Conservation (phyloP, 768 basidiomycete genomes). For the Boletus pseudopeckii region DNA sequence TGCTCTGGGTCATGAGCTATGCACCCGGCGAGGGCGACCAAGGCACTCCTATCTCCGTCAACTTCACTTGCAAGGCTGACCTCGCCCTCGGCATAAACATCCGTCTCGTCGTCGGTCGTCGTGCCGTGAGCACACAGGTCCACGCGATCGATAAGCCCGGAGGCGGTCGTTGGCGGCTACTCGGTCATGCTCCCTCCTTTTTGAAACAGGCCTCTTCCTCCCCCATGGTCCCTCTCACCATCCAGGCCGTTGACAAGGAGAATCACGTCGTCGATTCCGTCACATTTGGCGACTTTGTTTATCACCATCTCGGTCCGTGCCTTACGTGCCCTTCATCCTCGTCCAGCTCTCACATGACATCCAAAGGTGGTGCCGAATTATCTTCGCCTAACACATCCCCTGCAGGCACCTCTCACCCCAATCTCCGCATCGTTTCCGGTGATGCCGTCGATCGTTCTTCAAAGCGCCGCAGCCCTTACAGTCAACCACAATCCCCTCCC, state of each 20-base stretch:
- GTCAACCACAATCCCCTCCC: slow-evolving; percentile 39
- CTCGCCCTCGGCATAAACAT: slow-evolving; percentile 45
- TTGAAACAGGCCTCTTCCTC: slow-evolving; percentile 37
- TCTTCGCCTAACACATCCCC: not conserved
- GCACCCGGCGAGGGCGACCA: slow-evolving; percentile 60
- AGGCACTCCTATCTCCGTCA: slow-evolving; percentile 61
- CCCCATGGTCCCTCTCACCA: slow-evolving; percentile 50
- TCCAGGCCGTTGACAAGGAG: slow-evolving; percentile 58
- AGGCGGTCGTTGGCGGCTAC: slow-evolving; percentile 61
- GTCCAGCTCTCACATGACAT: not conserved
- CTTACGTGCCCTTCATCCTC: not conserved
- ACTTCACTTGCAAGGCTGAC: slow-evolving; percentile 37
- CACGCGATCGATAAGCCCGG: slow-evolving; percentile 45
- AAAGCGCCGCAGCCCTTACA: slow-evolving; percentile 40
- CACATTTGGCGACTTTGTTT: slow-evolving; percentile 70
- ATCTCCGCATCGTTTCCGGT: slow-evolving; percentile 30
- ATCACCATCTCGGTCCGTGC: slow-evolving; percentile 46
- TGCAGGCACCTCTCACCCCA: slow-evolving; percentile 14
- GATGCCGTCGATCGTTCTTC: slow-evolving; percentile 22
- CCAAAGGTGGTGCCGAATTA: slow-evolving; percentile 7
- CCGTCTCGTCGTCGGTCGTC: slow-evolving; percentile 70
- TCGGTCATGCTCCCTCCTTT: slow-evolving; percentile 57
- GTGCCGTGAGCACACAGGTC: slow-evolving; percentile 66
- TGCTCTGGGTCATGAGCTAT: slow-evolving; percentile 65
- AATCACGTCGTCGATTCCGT: slow-evolving; percentile 58